Evolutionary conservation across 805 yeast genomes (phyloP).

Genomic region (Soucietia sequanensis): DNA sequence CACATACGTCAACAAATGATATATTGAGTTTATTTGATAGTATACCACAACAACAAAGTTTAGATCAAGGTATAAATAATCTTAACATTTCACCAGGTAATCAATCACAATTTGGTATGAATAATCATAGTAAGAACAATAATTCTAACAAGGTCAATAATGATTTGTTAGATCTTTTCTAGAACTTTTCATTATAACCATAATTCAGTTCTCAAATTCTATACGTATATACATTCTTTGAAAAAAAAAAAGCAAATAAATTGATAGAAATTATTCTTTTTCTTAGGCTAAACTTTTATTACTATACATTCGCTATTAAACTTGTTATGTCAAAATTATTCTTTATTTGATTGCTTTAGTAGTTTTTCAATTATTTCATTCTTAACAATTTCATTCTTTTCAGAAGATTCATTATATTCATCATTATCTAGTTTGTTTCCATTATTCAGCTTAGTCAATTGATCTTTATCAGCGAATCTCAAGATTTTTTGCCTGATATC

Average conservation of each 20-base stretch:
- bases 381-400: constrained; percentile 1
- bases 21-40: constrained; percentile 46
- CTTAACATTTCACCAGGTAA: constrained; percentile 8
- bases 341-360: neutral
- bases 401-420: neutral
- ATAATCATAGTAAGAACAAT: neutral
- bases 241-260: too few relatives aligned
- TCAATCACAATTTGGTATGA: too few relatives aligned
- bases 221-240: too few relatives aligned
- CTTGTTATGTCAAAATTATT: constrained; percentile 1
- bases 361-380: constrained; percentile 6
- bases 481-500: constrained; percentile 38
- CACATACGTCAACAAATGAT: constrained; percentile 31
- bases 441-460: constrained; percentile 1
- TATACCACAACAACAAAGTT: constrained; percentile 8
- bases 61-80: constrained; percentile 9
- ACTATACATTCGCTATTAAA: constrained; percentile 1
- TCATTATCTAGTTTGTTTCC: neutral
- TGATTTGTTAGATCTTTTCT: constrained; percentile 41
- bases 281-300: too few relatives aligned
- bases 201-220: too few relatives aligned
- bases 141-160: constrained; percentile 14
- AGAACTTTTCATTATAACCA: constrained; percentile 4
- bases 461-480: constrained; percentile 12
- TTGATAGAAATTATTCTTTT: too few relatives aligned